Evolutionary conservation across 176 grass and related monocot species (phyloP), one percentile per base, ranked within the genome.

Genomic region (Hordeum marinum): DNA sequence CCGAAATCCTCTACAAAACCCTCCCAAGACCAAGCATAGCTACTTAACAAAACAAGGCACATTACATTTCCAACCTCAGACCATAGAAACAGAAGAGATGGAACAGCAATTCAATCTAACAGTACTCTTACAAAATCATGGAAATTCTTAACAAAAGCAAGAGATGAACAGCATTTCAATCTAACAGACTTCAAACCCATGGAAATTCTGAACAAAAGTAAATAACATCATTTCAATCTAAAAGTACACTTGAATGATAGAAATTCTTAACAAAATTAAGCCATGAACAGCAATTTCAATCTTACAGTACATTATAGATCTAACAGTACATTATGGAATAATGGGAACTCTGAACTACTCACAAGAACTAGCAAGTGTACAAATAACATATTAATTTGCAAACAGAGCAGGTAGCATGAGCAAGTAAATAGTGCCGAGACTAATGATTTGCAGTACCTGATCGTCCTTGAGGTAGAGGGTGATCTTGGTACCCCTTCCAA

Each of bases 391-490:
- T 1, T n/a, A 46, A 83, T 12, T 12, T 35, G 5, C 5, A 24
- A 68, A 68, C 4, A 52, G 11, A n/a, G 31, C 25, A 64, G 23
- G 24, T 3, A 46, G 14, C 41, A 46, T 31, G 17, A 32, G 40
- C 24, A 48, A 4, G 6, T 70, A 81, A 79, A 54, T 39, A 59
- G 10, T 18, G 75, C 10, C 8, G 3, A 18, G 29, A 20, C 0
- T 34, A 11, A 5, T 3, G 9, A 1, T 17, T 25, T 41, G 65
- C 4, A 5, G 39, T 98, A 99, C 96, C 93, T 99, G 96, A 85
- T 99, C 96, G 37, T 99, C 96, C 91, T 99, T 99, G 17, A 99
- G 93, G 84, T 88, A 92, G 29, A 99, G 96, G 25, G 84, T 96
- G 24, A 99, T 96, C 86, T 96, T 99, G 7, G 96, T 99, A 27